A percentile compares a stretch with the other conserved stretches of the same genome.
Conservation (phyloP, 208 protist species). For the Trypanosoma lewisi region DNA sequence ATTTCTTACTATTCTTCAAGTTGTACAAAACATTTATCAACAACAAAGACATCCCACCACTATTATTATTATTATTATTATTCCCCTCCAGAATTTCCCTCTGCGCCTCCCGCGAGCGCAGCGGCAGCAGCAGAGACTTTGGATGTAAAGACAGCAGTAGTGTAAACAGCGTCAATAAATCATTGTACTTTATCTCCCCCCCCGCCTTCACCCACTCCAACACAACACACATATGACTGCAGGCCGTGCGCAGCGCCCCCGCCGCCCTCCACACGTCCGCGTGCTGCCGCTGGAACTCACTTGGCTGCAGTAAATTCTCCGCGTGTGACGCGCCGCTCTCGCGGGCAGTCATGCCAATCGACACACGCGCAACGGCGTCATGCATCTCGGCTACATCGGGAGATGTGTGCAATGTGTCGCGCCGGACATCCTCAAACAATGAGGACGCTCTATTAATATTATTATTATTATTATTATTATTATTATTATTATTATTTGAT, state of each 20-base stretch:
- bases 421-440: constrained; percentile 18
- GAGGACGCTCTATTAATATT: constrained; percentile 10
- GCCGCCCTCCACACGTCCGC: constrained; percentile 42
- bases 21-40: constrained; percentile 42
- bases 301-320: constrained; percentile 24
- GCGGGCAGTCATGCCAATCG: constrained; percentile 47
- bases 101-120: constrained; percentile 17
- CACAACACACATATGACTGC: constrained; percentile 35
- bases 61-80: too few relatives aligned
- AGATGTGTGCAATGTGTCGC: neutral
- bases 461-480: constrained; percentile 35
- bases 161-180: constrained; percentile 49
- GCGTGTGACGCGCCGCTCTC: constrained; percentile 18
- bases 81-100: constrained; percentile 46
- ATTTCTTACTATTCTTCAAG: constrained; percentile 23
- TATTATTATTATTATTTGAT: neutral
- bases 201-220: constrained; percentile 64
- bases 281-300: constrained; percentile 36
- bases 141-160: constrained; percentile 48
- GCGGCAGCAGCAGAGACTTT: constrained; percentile 27
- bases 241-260: constrained; percentile 55
- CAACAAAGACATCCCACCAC: constrained; percentile 37
- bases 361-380: constrained; percentile 38
- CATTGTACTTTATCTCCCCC: constrained; percentile 38
- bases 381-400: constrained; percentile 29